Evolutionary conservation across 768 basidiomycete genomes (phyloP).

Genomic region (Lanmaoa rubissima): DNA sequence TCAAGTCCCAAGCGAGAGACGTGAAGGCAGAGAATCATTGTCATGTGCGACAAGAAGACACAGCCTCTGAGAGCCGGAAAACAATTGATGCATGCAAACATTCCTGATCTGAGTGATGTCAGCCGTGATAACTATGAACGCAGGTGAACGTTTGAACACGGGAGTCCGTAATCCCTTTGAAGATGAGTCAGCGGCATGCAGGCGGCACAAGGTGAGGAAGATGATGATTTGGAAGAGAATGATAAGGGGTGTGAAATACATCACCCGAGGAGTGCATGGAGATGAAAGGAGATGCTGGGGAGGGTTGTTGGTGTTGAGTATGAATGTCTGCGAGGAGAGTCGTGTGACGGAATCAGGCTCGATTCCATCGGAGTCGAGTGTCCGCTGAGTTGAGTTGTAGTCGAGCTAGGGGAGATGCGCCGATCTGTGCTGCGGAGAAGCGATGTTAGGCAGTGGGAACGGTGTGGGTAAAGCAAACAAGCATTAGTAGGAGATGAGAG

Average conservation of each 20-base stretch:
- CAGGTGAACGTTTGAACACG: constrained; percentile 2
- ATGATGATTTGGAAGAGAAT: background rate
- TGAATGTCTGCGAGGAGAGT: background rate
- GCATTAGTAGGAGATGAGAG: background rate
- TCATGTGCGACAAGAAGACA: constrained; percentile 4
- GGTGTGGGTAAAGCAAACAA: background rate
- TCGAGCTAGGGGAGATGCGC: background rate
- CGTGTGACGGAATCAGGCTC: background rate
- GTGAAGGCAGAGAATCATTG: background rate
- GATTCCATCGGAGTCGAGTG: background rate
- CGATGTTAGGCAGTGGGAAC: constrained; percentile 19
- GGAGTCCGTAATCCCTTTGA: constrained; percentile 18
- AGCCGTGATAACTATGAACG: constrained; percentile 1
- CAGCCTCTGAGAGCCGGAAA: background rate
- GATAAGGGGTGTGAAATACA: constrained; percentile 15
- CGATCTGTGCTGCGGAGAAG: constrained; percentile 26
- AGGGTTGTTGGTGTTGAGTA: background rate
- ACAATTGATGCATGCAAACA: background rate
- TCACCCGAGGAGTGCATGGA: constrained; percentile 25
- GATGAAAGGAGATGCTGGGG: constrained; percentile 8
- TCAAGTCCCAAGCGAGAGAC: background rate
- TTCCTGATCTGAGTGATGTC: constrained; percentile 16
- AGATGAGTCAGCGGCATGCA: constrained; percentile 11
- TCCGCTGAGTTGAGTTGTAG: constrained; percentile 18
- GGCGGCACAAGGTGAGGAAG: background rate